Evolutionary conservation across 768 basidiomycete species (phyloP).

Genomic region (Xanthoconium purpureum): DNA sequence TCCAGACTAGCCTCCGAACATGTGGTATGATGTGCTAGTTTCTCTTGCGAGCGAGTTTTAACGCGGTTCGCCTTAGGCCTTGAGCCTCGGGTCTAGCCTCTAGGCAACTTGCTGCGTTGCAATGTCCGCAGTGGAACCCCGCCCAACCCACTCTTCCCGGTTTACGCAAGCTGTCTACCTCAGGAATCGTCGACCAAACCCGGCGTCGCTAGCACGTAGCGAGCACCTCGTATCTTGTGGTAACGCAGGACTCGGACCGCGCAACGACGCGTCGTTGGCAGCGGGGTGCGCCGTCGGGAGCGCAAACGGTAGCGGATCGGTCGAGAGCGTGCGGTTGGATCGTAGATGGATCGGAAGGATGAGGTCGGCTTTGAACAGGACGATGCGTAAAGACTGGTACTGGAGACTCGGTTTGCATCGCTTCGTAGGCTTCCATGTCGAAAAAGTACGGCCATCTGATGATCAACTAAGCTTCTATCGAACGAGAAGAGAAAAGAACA

Average conservation of each 20-base stretch:
- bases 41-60: too few relatives aligned
- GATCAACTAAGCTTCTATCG: not conserved
- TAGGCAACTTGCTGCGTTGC: too few relatives aligned
- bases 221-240: too few relatives aligned
- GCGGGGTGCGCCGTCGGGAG: constrained; percentile 18
- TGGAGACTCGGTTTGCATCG: constrained; percentile 37
- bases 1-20: too few relatives aligned
- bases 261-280: constrained; percentile 3
- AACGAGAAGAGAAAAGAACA: not conserved
- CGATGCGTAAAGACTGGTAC: constrained; percentile 42
- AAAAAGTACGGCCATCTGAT: constrained; percentile 42
- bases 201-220: too few relatives aligned
- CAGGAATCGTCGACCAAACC: too few relatives aligned
- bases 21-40: too few relatives aligned
- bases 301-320: constrained; percentile 21
- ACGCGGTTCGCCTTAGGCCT: too few relatives aligned
- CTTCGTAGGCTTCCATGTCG: constrained; percentile 34
- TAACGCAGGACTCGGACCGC: constrained; percentile 17
- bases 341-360: constrained; percentile 40
- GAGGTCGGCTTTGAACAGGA: constrained; percentile 39
- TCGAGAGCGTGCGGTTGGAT: constrained; percentile 36
- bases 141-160: too few relatives aligned
- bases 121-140: too few relatives aligned
- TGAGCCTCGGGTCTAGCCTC: too few relatives aligned
- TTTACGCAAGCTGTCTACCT: too few relatives aligned